Percentiles rank a stretch among this genome's conserved stretches.
phyloP scores from a whole-genome alignment of 129 eudicot species.

The Heracleum sosnowskyi region DNA sequence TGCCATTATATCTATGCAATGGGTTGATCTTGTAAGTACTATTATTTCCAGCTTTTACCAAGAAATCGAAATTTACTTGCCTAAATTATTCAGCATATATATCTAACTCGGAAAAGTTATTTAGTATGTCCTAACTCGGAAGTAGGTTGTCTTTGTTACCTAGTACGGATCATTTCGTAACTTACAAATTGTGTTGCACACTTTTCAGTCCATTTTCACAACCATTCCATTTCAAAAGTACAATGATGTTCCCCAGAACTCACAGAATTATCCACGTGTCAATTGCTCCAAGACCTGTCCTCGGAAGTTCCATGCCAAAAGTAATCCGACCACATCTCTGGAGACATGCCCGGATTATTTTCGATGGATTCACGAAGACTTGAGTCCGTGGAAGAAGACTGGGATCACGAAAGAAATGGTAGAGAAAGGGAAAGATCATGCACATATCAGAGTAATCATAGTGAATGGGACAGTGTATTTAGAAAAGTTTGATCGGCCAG shows the following conservation, averaged over 20 bases:
- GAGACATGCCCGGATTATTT: constrained; percentile 72
- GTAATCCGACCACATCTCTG: neutral
- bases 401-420: constrained; percentile 73
- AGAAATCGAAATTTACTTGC: neutral
- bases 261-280: neutral
- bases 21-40: constrained; percentile 17
- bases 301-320: neutral
- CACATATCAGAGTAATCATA: constrained; percentile 48
- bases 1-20: constrained; percentile 10
- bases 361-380: constrained; percentile 87
- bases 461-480: constrained; percentile 58
- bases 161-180: neutral
- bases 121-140: neutral
- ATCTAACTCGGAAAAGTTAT: neutral
- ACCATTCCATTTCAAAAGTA: neutral
- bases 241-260: neutral
- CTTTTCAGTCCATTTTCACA: constrained; percentile 2
- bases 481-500: constrained; percentile 36
- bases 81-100: neutral
- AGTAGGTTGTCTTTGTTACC: neutral
- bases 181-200: neutral
- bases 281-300: constrained; percentile 13
- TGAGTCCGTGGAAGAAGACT: constrained; percentile 63
- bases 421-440: constrained; percentile 36
- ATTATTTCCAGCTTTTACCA: neutral